Percentiles rank a stretch among this genome's conserved stretches.
These are phyloP conservation scores for Leishmania gerbilli DNA, from an alignment of 208 protist species.

Conservation along the genomic window DNA sequence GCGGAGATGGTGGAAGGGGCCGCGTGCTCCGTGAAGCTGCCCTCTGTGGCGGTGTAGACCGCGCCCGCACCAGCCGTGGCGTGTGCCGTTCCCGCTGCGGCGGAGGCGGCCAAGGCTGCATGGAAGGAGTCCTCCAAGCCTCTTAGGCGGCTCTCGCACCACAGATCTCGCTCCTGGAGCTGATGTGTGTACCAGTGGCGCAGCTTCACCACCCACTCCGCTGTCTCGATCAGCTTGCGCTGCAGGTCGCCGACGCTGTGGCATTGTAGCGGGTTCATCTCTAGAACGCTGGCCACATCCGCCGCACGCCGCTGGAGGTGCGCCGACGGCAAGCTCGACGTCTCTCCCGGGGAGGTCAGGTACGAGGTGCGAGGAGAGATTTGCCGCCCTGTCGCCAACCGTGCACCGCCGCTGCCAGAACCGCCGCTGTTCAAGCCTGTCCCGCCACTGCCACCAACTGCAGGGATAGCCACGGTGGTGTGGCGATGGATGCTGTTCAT, in stretches of 20 bases:
- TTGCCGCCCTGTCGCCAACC: conserved; percentile 11
- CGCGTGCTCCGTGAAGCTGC: background rate
- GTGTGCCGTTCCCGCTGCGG: background rate
- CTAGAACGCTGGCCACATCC: conserved; percentile 51
- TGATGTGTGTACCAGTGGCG: conserved; percentile 57
- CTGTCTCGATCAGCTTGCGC: conserved; percentile 60
- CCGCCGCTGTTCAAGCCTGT: conserved; percentile 12
- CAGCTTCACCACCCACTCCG: conserved; percentile 52
- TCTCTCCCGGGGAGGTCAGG: conserved; percentile 23
- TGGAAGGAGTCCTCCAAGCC: conserved; percentile 29
- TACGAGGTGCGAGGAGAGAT: conserved; percentile 20
- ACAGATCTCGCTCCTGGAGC: conserved; percentile 47
- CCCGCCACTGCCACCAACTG: conserved; percentile 1
- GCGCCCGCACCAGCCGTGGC: background rate
- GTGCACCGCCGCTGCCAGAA: background rate
- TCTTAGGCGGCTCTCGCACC: conserved; percentile 52
- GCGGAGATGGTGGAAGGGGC: background rate
- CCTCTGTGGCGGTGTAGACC: background rate
- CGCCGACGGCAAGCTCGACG: conserved; percentile 22
- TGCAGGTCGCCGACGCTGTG: conserved; percentile 53
- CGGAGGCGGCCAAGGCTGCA: background rate
- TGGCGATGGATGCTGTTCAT: conserved; percentile 33
- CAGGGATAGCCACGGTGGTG: background rate
- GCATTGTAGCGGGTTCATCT: conserved; percentile 62
- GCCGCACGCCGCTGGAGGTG: conserved; percentile 49